These are phyloP conservation scores for Takashimella koratensis DNA, from an alignment of 1,284 basidiomycete genomes.

Conservation along the genomic window DNA sequence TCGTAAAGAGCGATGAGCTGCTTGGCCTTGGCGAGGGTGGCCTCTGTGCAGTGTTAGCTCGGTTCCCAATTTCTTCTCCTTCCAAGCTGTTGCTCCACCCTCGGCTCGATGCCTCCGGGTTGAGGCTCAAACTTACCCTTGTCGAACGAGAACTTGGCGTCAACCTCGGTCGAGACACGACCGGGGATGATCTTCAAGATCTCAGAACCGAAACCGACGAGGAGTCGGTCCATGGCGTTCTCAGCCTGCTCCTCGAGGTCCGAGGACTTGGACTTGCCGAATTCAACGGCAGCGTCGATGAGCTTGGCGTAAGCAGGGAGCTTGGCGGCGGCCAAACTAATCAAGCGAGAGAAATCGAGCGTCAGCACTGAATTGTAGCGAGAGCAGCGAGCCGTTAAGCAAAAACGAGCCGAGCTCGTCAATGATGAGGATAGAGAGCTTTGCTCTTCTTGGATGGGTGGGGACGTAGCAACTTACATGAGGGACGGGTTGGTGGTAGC, in stretches of 20 bases:
- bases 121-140: slow-evolving; percentile 52
- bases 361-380: slow-evolving; percentile 52
- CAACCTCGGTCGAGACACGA: slow-evolving; percentile 98
- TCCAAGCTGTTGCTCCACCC: no score
- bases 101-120: background rate
- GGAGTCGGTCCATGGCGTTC: slow-evolving; percentile 80
- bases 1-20: slow-evolving; percentile 94
- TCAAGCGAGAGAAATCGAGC: background rate
- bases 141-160: slow-evolving; percentile 95
- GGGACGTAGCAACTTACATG: slow-evolving; percentile 36
- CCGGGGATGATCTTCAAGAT: slow-evolving; percentile 95
- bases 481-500: slow-evolving; percentile 94
- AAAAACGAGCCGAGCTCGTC: background rate
- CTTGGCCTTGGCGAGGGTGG: slow-evolving; percentile 62
- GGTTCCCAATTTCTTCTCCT: no score
- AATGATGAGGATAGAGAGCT: background rate
- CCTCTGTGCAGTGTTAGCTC: slow-evolving; percentile 18
- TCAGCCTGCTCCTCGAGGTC: slow-evolving; percentile 67
- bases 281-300: slow-evolving; percentile 76
- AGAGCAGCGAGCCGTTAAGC: background rate
- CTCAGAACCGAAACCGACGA: slow-evolving; percentile 95
- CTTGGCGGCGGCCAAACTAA: slow-evolving; percentile 78
- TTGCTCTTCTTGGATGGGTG: background rate
- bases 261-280: slow-evolving; percentile 66
- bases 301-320: slow-evolving; percentile 79